Evolutionary conservation across 768 basidiomycete species (phyloP).

Genomic region (Neoboletus brunneissimus): DNA sequence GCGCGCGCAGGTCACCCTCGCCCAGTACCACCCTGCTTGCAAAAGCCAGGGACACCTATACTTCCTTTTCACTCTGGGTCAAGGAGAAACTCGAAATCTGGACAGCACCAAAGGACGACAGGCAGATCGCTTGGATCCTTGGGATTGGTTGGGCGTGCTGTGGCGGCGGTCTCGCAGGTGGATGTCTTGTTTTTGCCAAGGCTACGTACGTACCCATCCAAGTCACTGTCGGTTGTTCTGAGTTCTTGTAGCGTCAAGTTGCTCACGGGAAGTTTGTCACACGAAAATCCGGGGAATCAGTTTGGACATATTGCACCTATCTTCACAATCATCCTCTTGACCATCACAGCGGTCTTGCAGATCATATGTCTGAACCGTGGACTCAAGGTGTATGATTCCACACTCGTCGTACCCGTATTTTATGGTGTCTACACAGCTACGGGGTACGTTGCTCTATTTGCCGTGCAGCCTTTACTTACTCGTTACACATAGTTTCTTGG

Average conservation of each 20-base stretch:
- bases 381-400: conserved; percentile 86
- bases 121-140: conserved; percentile 82
- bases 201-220: conserved; percentile 26
- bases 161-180: conserved; percentile 88
- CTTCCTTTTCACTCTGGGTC: conserved; percentile 48
- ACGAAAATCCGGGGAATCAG: conserved; percentile 81
- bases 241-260: conserved; percentile 63
- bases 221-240: conserved; percentile 1
- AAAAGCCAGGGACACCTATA: conserved; percentile 42
- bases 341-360: conserved; percentile 78
- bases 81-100: conserved; percentile 66
- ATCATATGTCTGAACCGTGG: conserved; percentile 91
- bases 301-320: conserved; percentile 81
- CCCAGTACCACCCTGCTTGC: conserved; percentile 29
- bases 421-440: conserved; percentile 89
- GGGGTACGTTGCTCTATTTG: conserved; percentile 48
- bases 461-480: conserved; percentile 4
- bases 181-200: conserved; percentile 81
- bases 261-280: conserved; percentile 71
- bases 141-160: conserved; percentile 94
- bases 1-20: conserved; percentile 23
- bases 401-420: conserved; percentile 90
- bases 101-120: conserved; percentile 80
- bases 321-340: conserved; percentile 62
- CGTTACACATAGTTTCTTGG: conserved; percentile 45